Conservation (phyloP, 352 stramenopile species). For the Globisporangium lucens region DNA sequence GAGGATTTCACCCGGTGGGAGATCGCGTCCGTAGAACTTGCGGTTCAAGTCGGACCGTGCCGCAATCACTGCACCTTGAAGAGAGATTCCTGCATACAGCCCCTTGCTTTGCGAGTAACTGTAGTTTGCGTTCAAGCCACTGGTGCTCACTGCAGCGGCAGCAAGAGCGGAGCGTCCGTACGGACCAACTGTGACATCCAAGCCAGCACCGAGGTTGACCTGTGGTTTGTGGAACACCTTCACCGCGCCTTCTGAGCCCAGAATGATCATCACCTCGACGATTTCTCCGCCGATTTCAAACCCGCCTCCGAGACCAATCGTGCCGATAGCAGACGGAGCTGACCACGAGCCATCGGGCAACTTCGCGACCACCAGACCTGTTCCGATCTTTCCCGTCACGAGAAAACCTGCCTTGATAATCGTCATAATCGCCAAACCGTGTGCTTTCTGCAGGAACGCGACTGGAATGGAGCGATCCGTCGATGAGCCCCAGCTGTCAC, state of each 20-base stretch:
- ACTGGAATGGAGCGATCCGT: slow-evolving; percentile 46
- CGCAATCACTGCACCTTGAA: slow-evolving; percentile 88
- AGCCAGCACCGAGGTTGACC: slow-evolving; percentile 86
- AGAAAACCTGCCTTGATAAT: slow-evolving; percentile 56
- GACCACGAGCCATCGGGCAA: slow-evolving; percentile 68
- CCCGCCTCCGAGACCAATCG: slow-evolving; percentile 75
- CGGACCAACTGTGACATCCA: slow-evolving; percentile 85
- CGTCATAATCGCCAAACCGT: slow-evolving; percentile 54
- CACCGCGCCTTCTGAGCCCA: slow-evolving; percentile 84
- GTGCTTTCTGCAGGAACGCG: slow-evolving; percentile 46
- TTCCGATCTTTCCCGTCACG: slow-evolving; percentile 57
- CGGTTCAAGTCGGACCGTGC: slow-evolving; percentile 85
- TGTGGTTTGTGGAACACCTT: slow-evolving; percentile 79
- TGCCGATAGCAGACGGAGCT: slow-evolving; percentile 89
- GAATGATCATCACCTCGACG: slow-evolving; percentile 90
- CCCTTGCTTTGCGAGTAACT: slow-evolving; percentile 91
- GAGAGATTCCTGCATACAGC: slow-evolving; percentile 88
- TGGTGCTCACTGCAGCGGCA: slow-evolving; percentile 59
- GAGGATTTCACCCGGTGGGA: slow-evolving; percentile 43
- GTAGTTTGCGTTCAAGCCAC: slow-evolving; percentile 85
- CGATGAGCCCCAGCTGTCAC: slow-evolving; percentile 46
- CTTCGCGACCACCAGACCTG: slow-evolving; percentile 77
- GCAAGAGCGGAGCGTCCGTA: slow-evolving; percentile 68
- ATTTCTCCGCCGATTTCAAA: slow-evolving; percentile 87
- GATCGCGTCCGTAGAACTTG: slow-evolving; percentile 88